Conservation (phyloP, 768 basidiomycete genomes). For the Hericium rajendrae region DNA sequence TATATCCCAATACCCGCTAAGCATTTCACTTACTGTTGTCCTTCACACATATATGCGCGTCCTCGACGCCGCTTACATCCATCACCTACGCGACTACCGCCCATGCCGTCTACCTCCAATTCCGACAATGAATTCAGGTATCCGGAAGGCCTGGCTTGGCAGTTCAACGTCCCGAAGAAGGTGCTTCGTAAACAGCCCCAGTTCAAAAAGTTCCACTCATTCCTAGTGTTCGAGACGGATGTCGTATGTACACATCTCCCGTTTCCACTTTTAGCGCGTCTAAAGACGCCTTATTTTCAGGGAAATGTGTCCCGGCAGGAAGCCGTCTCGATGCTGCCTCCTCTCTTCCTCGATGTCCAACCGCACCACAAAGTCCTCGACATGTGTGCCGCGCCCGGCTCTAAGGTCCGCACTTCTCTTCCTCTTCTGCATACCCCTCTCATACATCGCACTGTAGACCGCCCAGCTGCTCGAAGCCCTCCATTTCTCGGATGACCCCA, state of each 20-base stretch:
- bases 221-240: slow-evolving; percentile 96
- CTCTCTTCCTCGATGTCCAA: slow-evolving; percentile 87
- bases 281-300: slow-evolving; percentile 27
- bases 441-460: slow-evolving; percentile 40
- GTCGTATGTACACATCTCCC: slow-evolving; percentile 46
- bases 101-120: neutral
- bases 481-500: slow-evolving; percentile 65
- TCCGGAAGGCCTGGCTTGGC: slow-evolving; percentile 93
- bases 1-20: neutral
- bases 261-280: neutral
- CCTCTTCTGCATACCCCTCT: neutral
- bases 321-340: slow-evolving; percentile 98
- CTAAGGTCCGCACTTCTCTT: slow-evolving; percentile 49
- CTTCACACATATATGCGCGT: neutral
- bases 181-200: slow-evolving; percentile 79
- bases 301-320: slow-evolving; percentile 96
- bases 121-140: slow-evolving; percentile 48
- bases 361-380: slow-evolving; percentile 93
- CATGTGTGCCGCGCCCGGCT: slow-evolving; percentile 98
- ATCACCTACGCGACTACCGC: neutral
- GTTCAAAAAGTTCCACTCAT: slow-evolving; percentile 92
- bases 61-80: neutral
- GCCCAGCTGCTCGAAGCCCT: slow-evolving; percentile 94
- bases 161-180: slow-evolving; percentile 85
- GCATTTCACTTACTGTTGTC: neutral